Evolutionary conservation across 1,139 yeast species (phyloP), one percentile per base, ranked within the genome.

Genomic region (Kodamaea alishanica): DNA sequence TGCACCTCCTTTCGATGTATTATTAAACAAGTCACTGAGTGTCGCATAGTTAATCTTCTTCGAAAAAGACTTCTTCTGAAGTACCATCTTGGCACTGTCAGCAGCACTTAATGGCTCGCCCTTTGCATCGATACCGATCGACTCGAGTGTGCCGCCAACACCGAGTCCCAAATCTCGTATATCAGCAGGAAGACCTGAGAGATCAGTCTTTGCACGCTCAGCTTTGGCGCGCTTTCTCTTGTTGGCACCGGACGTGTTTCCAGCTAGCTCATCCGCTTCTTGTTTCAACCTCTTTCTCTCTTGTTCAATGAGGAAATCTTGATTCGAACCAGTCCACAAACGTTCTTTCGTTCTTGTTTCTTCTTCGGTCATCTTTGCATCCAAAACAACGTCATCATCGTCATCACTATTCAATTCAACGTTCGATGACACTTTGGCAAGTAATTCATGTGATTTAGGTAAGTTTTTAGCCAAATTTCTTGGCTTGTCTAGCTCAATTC

Each of bases 11-110:
- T 15, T 15, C 20, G 20, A 15, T 8, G 34, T 37, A 22, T 41
- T 52, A 32, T 46, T 57, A 47, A 86, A 85, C 47, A 88, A 68
- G 41, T 74, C 79, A 43, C 80, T 82, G 41, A 88, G 75, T 3
- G 90, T 88, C 36, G 75, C 81, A 58, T 90, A 90, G 59, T 90
- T 90, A 59, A 90, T 84, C 67, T 90, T 90, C 65, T 81, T 85
- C 24, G 96, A 86, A 48, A 84, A 81, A 3, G 85, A 72, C 49
- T 85, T 81, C 58, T 78, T 79, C 46, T 78, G 77, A 38, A 86
- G 58, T 80, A 85, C 79, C 44, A 73, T 76, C 55, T 75, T 82
- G 4, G 88, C 89, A 58, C 83, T 81, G 31, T 86, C 94, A 3
- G 88, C 83, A 2, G 88, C 83, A 6, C 80, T 70, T 32, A 59